Evolutionary conservation across 306 rosid genomes (phyloP), one percentile per base, ranked within the genome.

Genomic region (cucumber (Cucumis sativus)): DNA sequence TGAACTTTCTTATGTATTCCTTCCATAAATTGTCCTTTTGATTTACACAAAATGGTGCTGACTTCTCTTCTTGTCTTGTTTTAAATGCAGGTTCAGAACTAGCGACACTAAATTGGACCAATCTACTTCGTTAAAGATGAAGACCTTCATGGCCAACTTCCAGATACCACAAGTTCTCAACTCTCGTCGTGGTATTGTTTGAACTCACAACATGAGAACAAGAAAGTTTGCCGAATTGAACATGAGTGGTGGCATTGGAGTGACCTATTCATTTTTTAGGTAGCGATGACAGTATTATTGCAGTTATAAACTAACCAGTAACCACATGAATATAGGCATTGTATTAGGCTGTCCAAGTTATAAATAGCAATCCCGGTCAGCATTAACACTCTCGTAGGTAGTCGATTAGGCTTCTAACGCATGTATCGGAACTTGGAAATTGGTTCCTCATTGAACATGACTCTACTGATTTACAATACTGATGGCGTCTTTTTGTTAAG

Each of bases 301-400:
- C 57, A 45, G 75, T 67, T 69, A 57, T 51, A 52, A 37, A 74
- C 78, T 74, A 74, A 75, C 78, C 78, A 74, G 65, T 74, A 74
- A 75, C 78, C 78, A 75, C 66, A 57, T 56, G 41, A 71, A 71
- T 13, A 49, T 51, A 69, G 74, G 59, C 41, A 49, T 47, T 28
- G 74, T 41, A 69, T 69, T 43, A 69, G 75, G 56, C 75, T 43
- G 15, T 37, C 54, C 75, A 67, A 39, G 18, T n/a, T 67, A 30
- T 62, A 66, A 7, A 65, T 65, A 16, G 49, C 17, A 40, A 67
- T 30, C 15, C 54, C 54, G 41, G 60, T 49, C 60, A 51, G 58
- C 39, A 30, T 17, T 52, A 73, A 73, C 58, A 15, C 41, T 70
- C 59, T 71, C 60, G 15, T 71, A 47, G 76, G 23, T 45, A 49